phyloP scores from a whole-genome alignment of 768 basidiomycete species.

The Baorangia bicolor region DNA sequence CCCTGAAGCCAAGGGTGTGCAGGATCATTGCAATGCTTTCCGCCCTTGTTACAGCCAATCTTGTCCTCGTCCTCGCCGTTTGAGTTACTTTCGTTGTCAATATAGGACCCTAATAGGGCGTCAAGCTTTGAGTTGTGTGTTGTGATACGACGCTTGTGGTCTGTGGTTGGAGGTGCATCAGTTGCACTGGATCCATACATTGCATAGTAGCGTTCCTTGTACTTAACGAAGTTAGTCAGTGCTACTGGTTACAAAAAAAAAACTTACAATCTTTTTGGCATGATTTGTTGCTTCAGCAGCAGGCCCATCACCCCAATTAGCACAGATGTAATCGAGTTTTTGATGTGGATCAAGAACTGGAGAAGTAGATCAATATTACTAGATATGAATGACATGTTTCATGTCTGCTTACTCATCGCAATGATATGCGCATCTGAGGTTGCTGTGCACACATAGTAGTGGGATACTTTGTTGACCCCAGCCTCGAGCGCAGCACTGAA shows the following conservation, averaged over 20 bases:
- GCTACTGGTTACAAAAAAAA: not conserved
- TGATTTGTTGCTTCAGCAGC: not conserved
- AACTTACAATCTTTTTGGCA: not conserved
- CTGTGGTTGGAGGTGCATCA: not conserved
- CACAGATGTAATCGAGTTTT: not conserved
- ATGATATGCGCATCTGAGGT: not conserved
- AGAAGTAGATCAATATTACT: no score
- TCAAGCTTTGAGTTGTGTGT: slow-evolving; percentile 5
- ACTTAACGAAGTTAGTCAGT: not conserved
- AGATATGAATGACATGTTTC: not conserved
- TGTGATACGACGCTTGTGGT: not conserved
- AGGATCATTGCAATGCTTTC: not conserved
- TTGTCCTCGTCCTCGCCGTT: not conserved
- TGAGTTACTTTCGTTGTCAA: not conserved
- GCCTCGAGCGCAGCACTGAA: not conserved
- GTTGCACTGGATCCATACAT: not conserved
- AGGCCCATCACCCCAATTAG: not conserved
- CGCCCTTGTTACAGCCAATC: not conserved
- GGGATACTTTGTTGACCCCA: not conserved
- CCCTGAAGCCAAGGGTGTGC: not conserved
- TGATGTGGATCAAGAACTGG: not conserved
- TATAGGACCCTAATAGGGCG: not conserved
- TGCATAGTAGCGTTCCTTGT: not conserved
- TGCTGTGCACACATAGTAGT: not conserved
- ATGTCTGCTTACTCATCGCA: not conserved